Base-by-base conservation (phyloP, 1,284 basidiomycete species). In the Ustilago tritici region DNA sequence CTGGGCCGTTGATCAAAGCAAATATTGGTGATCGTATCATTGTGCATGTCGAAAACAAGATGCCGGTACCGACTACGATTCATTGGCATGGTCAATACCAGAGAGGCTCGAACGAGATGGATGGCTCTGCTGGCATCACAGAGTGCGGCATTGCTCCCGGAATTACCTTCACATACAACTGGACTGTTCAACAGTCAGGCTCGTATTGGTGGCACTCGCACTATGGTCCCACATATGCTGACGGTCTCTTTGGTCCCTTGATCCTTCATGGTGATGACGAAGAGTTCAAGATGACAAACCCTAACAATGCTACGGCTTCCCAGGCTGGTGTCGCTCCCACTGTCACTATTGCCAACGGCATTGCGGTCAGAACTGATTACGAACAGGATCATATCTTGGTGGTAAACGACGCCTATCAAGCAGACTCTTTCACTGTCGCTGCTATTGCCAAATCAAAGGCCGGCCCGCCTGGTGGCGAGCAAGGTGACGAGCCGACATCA, bases 161-260 rank as follows among this genome's bases (percentile, higher is more conserved):
- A 10, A 59, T 65, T 2, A 67, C 70, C 31, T 68, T 70, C 50
- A 76, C 68, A 46, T 82, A 84, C 70, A 76, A 73, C n/a, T 78
- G 79, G 67, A 71, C 52, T 6, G 65, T 78, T 6, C 76, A 78
- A n/a, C 75, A 88, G 63, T 83, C 68, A 79, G 89, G 83, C 80
- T 88, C 87, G 17, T 88, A 87, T 62, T 90, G 89, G 87, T 88
- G 83, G 76, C 84, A 84, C 56, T 72, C 82, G 15, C 84, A 85
- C 50, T 71, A 80, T 19, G 76, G 68, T 2, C 70, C 76, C 12
- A 81, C 82, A 4, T 81, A 82, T 41, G 70, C 78, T 1, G 84
- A 85, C 43, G 84, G 84, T 6, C 52, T 82, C 14, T 76, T 80
- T 32, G 83, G 83, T 10, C 80, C 84, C 40, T 56, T 87, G n/a